A percentile compares a stretch with the other conserved stretches of the same genome.
Evolutionary conservation across 2,329 filamentous ascomycete genomes (phyloP).

Genomic region (Talaromyces islandicus): DNA sequence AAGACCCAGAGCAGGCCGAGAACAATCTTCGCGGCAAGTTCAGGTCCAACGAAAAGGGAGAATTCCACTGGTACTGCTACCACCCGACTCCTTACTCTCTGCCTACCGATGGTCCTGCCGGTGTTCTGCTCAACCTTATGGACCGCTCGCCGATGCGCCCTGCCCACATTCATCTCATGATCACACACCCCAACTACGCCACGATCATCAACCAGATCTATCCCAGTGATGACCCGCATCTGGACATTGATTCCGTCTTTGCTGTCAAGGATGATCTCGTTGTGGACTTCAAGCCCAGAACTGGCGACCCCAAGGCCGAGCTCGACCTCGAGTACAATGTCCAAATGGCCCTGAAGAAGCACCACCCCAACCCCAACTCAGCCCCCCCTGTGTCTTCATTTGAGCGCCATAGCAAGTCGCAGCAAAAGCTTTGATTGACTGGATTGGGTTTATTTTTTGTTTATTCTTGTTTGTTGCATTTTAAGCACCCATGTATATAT

Average conservation of each 20-base stretch:
- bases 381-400: constrained; percentile 33
- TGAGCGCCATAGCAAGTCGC: constrained; percentile 27
- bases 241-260: constrained; percentile 55
- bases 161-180: constrained; percentile 57
- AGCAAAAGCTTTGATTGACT: neutral
- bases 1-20: constrained; percentile 63
- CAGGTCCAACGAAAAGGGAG: constrained; percentile 61
- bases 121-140: constrained; percentile 47
- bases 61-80: constrained; percentile 69
- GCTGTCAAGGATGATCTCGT: constrained; percentile 57
- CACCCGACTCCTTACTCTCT: constrained; percentile 68
- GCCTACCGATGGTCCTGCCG: constrained; percentile 57
- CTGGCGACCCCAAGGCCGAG: constrained; percentile 46
- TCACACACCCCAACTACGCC: constrained; percentile 51
- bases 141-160: constrained; percentile 56
- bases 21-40: constrained; percentile 77
- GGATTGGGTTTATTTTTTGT: neutral
- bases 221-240: constrained; percentile 53
- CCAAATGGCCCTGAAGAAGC: constrained; percentile 15
- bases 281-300: constrained; percentile 51
- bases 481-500: too few species aligned
- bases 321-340: constrained; percentile 61
- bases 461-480: neutral
- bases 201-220: constrained; percentile 55
- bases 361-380: constrained; percentile 34